These are phyloP conservation scores for Nasturtium officinale DNA, from an alignment of 345 rosid genomes.

Conservation along the genomic window DNA sequence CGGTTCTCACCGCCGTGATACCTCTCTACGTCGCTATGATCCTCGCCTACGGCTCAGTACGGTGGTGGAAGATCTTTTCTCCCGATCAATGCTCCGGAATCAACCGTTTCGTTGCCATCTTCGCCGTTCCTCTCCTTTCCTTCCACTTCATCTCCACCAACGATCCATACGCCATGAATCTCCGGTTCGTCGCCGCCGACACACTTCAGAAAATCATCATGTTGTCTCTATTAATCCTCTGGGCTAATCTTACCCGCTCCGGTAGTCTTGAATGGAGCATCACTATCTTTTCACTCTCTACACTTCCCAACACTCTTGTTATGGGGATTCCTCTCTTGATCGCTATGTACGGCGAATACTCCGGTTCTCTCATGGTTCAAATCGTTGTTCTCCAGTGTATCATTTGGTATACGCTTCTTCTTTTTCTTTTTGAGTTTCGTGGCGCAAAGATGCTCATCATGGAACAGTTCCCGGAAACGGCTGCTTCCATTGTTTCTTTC, in stretches of 20 bases:
- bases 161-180: constrained; percentile 85
- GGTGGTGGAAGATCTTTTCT: constrained; percentile 96
- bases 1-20: constrained; percentile 83
- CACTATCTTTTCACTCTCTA: constrained; percentile 86
- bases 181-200: constrained; percentile 91
- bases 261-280: constrained; percentile 96
- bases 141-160: constrained; percentile 94
- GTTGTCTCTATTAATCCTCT: constrained; percentile 56
- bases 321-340: constrained; percentile 96
- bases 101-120: constrained; percentile 91
- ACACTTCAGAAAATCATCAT: constrained; percentile 83
- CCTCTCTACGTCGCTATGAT: constrained; percentile 98
- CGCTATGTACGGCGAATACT: constrained; percentile 81
- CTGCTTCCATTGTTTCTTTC: constrained; percentile 86
- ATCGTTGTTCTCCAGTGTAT: constrained; percentile 94
- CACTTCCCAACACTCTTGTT: constrained; percentile 90
- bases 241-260: constrained; percentile 64
- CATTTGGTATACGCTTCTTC: constrained; percentile 94
- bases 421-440: constrained; percentile 87
- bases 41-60: constrained; percentile 94
- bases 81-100: constrained; percentile 99
- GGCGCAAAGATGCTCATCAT: constrained; percentile 90
- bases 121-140: constrained; percentile 93
- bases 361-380: constrained; percentile 93
- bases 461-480: constrained; percentile 97